A percentile compares a stretch with the other conserved stretches of the same genome.
Conservation (phyloP, 1,284 basidiomycete genomes). For the Trametes hirsuta region DNA sequence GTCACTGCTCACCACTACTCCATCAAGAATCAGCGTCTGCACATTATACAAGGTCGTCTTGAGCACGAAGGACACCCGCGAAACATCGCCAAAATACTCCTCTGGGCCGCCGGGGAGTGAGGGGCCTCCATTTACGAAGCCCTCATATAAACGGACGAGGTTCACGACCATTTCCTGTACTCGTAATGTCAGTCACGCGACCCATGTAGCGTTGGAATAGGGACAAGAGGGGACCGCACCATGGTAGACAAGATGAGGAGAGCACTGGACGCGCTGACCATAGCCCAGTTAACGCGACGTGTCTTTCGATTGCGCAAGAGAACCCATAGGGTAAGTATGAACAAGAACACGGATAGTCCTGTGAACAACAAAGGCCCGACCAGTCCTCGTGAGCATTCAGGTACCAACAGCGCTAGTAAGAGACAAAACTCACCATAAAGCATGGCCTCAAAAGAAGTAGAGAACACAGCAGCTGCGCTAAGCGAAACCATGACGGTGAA, state of each 20-base stretch:
- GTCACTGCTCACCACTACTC: constrained; percentile 33
- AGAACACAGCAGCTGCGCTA: constrained; percentile 2
- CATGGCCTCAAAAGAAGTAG: constrained; percentile 6
- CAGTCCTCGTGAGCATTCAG: not conserved
- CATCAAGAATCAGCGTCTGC: constrained; percentile 39
- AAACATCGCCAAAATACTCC: constrained; percentile 31
- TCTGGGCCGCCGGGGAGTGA: constrained; percentile 10
- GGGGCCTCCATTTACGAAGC: constrained; percentile 16
- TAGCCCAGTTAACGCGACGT: constrained; percentile 25
- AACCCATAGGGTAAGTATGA: constrained; percentile 32
- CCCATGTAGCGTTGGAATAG: not conserved
- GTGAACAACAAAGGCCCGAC: not conserved
- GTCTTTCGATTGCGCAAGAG: constrained; percentile 26
- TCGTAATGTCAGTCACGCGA: not conserved
- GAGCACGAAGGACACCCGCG: constrained; percentile 29
- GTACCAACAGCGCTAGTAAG: not conserved
- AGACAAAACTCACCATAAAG: constrained; percentile 2
- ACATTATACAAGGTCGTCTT: constrained; percentile 35
- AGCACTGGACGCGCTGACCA: constrained; percentile 18
- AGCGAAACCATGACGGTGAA: not conserved
- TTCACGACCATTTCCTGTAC: constrained; percentile 29
- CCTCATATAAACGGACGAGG: constrained; percentile 25
- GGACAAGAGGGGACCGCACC: constrained; percentile 13
- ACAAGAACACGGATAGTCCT: constrained; percentile 35
- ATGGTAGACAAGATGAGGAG: constrained; percentile 31